phyloP scores from a whole-genome alignment of 2,329 filamentous ascomycete genomes.

The Stagonosporopsis vannaccii region DNA sequence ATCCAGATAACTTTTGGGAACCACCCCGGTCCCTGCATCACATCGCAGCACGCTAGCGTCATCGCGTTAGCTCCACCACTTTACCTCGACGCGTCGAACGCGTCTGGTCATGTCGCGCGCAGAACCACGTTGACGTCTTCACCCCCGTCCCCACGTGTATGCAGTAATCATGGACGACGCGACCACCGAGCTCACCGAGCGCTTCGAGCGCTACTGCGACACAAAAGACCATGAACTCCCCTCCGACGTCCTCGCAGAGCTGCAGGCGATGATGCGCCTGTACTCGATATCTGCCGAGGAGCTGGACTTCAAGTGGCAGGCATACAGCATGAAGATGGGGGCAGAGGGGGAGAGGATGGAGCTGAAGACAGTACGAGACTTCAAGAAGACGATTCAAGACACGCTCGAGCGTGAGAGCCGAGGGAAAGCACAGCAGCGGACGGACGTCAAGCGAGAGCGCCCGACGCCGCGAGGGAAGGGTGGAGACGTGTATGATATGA shows the following conservation, averaged over 20 bases:
- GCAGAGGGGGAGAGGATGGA: slow-evolving; percentile 76
- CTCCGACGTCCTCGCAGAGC: slow-evolving; percentile 78
- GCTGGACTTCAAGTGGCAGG: slow-evolving; percentile 98
- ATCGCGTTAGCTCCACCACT: slow-evolving; percentile 29
- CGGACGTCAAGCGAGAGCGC: slow-evolving; percentile 67
- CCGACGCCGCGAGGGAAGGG: slow-evolving; percentile 65
- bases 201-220: slow-evolving; percentile 68
- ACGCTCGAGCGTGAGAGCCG: slow-evolving; percentile 78
- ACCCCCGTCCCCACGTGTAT: slow-evolving; percentile 9
- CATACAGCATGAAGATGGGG: slow-evolving; percentile 95
- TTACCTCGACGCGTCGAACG: slow-evolving; percentile 38
- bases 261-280: slow-evolving; percentile 85
- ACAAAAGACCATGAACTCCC: slow-evolving; percentile 64
- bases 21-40: slow-evolving; percentile 25
- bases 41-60: slow-evolving; percentile 27
- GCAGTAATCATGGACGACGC: slow-evolving; percentile 56
- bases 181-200: slow-evolving; percentile 63
- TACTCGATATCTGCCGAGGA: slow-evolving; percentile 84
- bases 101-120: slow-evolving; percentile 29
- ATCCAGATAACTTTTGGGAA: slow-evolving; percentile 23
- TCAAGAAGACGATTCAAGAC: slow-evolving; percentile 89
- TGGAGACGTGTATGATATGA: slow-evolving; percentile 82
- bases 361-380: slow-evolving; percentile 73
- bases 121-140: slow-evolving; percentile 1
- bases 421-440: slow-evolving; percentile 66